These are phyloP conservation scores for Metschnikowia lunata DNA, from an alignment of 805 yeast genomes.

Conservation along the genomic window DNA sequence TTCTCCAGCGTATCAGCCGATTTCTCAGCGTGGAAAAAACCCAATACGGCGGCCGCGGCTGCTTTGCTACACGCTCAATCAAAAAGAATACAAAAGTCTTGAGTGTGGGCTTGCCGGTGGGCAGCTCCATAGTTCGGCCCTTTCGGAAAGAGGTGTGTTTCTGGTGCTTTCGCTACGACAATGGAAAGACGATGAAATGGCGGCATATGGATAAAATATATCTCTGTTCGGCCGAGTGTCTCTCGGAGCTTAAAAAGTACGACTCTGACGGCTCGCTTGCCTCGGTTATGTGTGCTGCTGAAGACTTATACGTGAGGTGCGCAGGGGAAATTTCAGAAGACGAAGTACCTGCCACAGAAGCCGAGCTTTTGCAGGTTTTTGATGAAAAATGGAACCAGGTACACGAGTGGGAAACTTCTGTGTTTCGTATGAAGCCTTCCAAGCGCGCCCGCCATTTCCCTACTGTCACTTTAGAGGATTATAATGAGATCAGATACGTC, in stretches of 20 bases:
- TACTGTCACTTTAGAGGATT: slow-evolving; percentile 48
- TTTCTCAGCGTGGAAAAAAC: slow-evolving; percentile 36
- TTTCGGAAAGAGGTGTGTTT: slow-evolving; percentile 63
- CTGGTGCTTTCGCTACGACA: slow-evolving; percentile 45
- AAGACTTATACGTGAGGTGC: slow-evolving; percentile 28
- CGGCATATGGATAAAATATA: slow-evolving; percentile 31
- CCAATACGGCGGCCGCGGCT: slow-evolving; percentile 56
- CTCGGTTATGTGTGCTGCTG: slow-evolving; percentile 31
- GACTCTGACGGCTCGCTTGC: slow-evolving; percentile 37
- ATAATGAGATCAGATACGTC: slow-evolving; percentile 47
- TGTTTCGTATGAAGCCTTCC: slow-evolving; percentile 30
- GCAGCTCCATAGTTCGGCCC: slow-evolving; percentile 46
- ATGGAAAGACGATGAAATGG: slow-evolving; percentile 45
- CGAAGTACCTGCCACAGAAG: slow-evolving; percentile 6
- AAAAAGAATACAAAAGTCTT: slow-evolving; percentile 39
- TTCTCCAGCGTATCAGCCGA: slow-evolving; percentile 11
- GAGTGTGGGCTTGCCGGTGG: slow-evolving; percentile 38
- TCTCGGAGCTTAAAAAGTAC: slow-evolving; percentile 26
- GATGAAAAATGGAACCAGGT: slow-evolving; percentile 36
- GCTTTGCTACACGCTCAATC: slow-evolving; percentile 45
- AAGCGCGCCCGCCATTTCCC: slow-evolving; percentile 35
- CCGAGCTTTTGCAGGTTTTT: slow-evolving; percentile 14
- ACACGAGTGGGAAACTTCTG: slow-evolving; percentile 32
- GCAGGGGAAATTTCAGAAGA: slow-evolving; percentile 23
- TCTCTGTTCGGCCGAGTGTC: slow-evolving; percentile 51